phyloP scores from a whole-genome alignment of 163 green algal species.

The Scenedesmus sp. region DNA sequence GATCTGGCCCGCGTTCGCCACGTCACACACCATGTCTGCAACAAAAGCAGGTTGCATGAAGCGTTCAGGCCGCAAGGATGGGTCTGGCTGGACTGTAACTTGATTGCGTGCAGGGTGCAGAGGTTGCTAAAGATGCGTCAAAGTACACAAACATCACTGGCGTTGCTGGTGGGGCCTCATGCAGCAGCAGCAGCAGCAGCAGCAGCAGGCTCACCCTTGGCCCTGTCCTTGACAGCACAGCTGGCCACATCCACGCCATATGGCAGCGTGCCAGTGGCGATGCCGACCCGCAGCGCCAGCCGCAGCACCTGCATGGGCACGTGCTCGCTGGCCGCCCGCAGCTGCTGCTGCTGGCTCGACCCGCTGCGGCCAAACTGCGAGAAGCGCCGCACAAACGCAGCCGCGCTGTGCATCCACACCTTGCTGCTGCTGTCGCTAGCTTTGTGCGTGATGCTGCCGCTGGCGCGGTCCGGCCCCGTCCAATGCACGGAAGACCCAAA shows the following conservation, averaged over 20 bases:
- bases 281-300: constrained; percentile 65
- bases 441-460: neutral
- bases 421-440: neutral
- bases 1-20: constrained; percentile 14
- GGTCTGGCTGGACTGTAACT: too few relatives aligned
- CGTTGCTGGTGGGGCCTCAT: neutral
- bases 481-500: neutral
- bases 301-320: constrained; percentile 51
- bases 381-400: constrained; percentile 5
- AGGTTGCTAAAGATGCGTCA: neutral
- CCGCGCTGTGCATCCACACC: neutral
- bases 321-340: neutral
- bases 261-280: constrained; percentile 60
- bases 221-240: constrained; percentile 35
- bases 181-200: neutral
- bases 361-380: neutral
- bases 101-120: neutral
- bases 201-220: constrained; percentile 33
- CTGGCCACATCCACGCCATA: constrained; percentile 3
- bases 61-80: too few relatives aligned
- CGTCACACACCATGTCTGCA: neutral
- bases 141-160: neutral
- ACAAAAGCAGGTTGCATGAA: neutral
- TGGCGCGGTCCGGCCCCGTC: neutral
- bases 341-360: neutral